Evolutionary conservation across 306 rosid species (phyloP).

Genomic region (Malus sylvestris): DNA sequence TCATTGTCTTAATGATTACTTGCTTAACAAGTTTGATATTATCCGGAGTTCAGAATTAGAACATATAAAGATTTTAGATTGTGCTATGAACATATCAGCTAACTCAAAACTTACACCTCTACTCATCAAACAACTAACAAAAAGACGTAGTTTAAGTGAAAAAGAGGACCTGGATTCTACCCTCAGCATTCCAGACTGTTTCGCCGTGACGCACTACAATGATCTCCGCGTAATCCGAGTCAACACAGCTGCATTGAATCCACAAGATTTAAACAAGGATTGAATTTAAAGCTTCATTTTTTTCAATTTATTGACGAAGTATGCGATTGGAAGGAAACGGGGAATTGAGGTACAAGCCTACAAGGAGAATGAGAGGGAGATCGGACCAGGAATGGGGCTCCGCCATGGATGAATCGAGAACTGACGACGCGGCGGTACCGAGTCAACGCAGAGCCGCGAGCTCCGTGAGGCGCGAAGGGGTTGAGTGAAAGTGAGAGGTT

Average conservation of each 20-base stretch:
- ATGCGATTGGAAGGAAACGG: background rate
- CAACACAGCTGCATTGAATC: constrained; percentile 28
- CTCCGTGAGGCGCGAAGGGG: background rate
- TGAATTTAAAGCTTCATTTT: background rate
- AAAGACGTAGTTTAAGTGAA: background rate
- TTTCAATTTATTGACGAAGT: background rate
- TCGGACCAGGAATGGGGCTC: constrained; percentile 43
- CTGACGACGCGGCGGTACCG: constrained; percentile 10
- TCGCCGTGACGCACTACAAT: constrained; percentile 85
- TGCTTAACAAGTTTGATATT: background rate
- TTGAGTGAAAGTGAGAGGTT: background rate
- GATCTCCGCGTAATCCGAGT: constrained; percentile 61
- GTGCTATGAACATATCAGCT: background rate
- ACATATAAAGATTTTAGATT: background rate
- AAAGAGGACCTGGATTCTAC: constrained; percentile 64
- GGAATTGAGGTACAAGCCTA: background rate
- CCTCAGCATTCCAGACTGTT: constrained; percentile 76
- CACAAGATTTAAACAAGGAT: background rate
- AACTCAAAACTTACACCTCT: background rate
- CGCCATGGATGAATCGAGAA: constrained; percentile 20
- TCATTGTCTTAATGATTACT: background rate
- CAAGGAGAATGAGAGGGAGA: constrained; percentile 7
- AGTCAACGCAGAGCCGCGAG: background rate
- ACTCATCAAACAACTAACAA: background rate
- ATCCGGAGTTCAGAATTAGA: background rate